A percentile compares a stretch with the other conserved stretches of the same genome.
phyloP scores from a whole-genome alignment of 352 stramenopile genomes.

The Phytopythium mirpurense region DNA sequence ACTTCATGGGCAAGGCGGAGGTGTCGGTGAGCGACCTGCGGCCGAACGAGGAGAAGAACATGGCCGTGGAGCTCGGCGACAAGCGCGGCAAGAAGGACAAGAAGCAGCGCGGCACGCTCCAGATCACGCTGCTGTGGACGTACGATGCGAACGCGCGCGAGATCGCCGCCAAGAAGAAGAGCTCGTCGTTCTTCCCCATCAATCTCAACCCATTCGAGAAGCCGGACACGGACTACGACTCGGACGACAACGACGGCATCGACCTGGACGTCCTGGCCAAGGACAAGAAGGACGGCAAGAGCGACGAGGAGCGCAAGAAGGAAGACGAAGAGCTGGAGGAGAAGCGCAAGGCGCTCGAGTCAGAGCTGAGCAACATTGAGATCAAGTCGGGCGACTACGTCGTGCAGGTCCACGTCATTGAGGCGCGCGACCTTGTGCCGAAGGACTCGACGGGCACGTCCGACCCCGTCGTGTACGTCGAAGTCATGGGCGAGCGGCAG shows the following conservation, averaged over 20 bases:
- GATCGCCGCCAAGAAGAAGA: constrained; percentile 71
- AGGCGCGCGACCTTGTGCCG: constrained; percentile 82
- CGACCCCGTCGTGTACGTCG: constrained; percentile 89
- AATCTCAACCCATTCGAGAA: constrained; percentile 40
- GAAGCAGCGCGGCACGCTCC: constrained; percentile 43
- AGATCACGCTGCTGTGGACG: constrained; percentile 56
- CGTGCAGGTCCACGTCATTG: constrained; percentile 88
- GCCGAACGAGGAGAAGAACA: constrained; percentile 46
- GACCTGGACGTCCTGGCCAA: constrained; percentile 40
- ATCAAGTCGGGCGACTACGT: constrained; percentile 88
- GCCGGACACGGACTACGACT: constrained; percentile 72
- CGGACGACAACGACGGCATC: constrained; percentile 61
- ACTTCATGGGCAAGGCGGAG: constrained; percentile 71
- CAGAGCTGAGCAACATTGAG: constrained; percentile 70
- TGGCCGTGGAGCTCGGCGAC: constrained; percentile 50
- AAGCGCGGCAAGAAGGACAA: constrained; percentile 72
- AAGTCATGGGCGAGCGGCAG: constrained; percentile 82
- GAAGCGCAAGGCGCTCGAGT: constrained; percentile 71
- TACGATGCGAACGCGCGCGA: constrained; percentile 42
- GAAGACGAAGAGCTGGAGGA: constrained; percentile 66
- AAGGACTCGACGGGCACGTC: constrained; percentile 87
- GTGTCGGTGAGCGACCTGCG: constrained; percentile 48
- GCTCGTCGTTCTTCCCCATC: constrained; percentile 42
- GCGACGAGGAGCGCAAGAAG: constrained; percentile 63
- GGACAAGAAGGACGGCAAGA: constrained; percentile 58